These are phyloP conservation scores for Ilyonectria mors-panacis DNA, from an alignment of 2,329 filamentous ascomycete species.

Conservation along the genomic window DNA sequence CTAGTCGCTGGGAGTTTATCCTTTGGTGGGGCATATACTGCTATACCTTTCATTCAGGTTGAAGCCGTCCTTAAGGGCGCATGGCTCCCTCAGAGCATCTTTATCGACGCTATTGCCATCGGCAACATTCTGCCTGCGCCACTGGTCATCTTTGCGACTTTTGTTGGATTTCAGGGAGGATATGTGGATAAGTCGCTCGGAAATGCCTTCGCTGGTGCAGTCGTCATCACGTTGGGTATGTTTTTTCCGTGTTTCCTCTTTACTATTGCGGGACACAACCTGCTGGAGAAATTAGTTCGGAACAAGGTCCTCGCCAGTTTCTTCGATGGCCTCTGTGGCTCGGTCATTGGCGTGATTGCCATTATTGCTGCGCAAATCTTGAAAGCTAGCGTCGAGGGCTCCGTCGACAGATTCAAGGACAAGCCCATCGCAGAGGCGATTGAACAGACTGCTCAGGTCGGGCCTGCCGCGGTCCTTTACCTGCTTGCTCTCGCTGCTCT, in stretches of 20 bases:
- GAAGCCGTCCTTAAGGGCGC: conserved; percentile 25
- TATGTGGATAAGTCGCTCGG: conserved; percentile 22
- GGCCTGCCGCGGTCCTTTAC: conserved; percentile 25
- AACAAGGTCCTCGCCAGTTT: conserved; percentile 26
- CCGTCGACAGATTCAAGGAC: conserved; percentile 21
- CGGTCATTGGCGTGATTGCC: conserved; percentile 29
- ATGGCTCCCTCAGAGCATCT: conserved; percentile 30
- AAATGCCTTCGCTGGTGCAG: conserved; percentile 24
- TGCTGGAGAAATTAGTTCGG: background rate
- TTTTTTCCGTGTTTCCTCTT: conserved; percentile 4
- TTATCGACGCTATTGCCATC: conserved; percentile 29
- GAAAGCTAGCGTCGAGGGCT: conserved; percentile 21
- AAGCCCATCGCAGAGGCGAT: conserved; percentile 14
- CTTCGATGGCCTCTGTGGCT: conserved; percentile 27
- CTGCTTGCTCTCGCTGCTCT: background rate
- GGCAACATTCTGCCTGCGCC: conserved; percentile 27
- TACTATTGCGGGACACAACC: background rate
- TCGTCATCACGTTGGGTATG: conserved; percentile 27
- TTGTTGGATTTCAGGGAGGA: conserved; percentile 22
- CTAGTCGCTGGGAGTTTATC: conserved; percentile 22
- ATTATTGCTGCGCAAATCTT: conserved; percentile 14
- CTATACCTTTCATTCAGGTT: conserved; percentile 27
- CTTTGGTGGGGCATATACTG: conserved; percentile 28
- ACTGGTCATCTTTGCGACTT: conserved; percentile 20
- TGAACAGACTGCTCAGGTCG: conserved; percentile 18